Percentiles rank a stretch among this genome's conserved stretches.
phyloP scores from a whole-genome alignment of 139 green algal species.

The Haematococcus lacustris region DNA sequence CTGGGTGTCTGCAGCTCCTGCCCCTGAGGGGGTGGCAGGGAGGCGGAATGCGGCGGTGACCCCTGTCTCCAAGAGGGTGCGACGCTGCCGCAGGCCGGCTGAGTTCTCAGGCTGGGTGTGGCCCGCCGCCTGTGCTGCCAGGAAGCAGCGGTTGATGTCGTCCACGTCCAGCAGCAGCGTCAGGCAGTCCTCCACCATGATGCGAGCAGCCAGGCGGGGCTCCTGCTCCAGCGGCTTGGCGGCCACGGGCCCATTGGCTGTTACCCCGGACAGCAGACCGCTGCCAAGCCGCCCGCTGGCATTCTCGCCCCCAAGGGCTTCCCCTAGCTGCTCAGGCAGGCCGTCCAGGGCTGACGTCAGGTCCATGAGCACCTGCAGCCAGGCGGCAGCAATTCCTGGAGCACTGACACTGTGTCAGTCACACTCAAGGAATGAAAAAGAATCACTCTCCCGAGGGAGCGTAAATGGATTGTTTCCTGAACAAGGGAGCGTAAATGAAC shows the following conservation, averaged over 20 bases:
- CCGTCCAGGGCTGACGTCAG: constrained; percentile 10
- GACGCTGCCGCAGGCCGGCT: constrained; percentile 39
- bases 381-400: too few relatives aligned
- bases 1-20: neutral
- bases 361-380: constrained; percentile 29
- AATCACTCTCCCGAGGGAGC: too few relatives aligned
- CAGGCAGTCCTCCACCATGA: constrained; percentile 96
- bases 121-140: neutral
- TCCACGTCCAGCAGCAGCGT: constrained; percentile 85
- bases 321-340: too few relatives aligned
- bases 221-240: constrained; percentile 69
- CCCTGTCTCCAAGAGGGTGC: constrained; percentile 55
- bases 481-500: too few relatives aligned
- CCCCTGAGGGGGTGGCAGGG: constrained; percentile 16
- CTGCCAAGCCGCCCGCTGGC: too few relatives aligned
- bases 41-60: constrained; percentile 67
- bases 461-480: too few relatives aligned
- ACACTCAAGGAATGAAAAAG: too few relatives aligned
- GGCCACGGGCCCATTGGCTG: too few relatives aligned
- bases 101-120: constrained; percentile 7
- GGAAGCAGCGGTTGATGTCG: constrained; percentile 70
- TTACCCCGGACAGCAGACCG: too few relatives aligned
- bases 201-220: constrained; percentile 85
- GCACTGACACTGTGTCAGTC: too few relatives aligned
- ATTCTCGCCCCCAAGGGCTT: too few relatives aligned